Base-by-base conservation (phyloP, 768 basidiomycete species). In the Phylloporus scabripes region DNA sequence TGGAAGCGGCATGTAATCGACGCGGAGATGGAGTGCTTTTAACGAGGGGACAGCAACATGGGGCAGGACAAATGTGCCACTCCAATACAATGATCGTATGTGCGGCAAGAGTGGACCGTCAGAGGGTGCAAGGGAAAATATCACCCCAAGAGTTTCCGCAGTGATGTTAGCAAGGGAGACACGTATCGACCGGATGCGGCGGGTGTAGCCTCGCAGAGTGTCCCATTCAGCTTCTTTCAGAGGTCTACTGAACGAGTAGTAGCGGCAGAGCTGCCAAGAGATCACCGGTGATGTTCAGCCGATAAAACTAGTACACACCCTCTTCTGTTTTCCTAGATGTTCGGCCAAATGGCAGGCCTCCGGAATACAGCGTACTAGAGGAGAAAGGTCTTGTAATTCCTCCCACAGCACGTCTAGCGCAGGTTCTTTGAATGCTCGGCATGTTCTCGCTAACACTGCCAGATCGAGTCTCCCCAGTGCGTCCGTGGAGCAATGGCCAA, bases 101-200 rank as follows among this genome's bases (percentile, higher is more conserved):
- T 17, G 11, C 18, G 40, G 40, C 8, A 42, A 42, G n/a, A 26
- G 40, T 17, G 40, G 24, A 9, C n/a, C 24, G 17, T 10, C 24
- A 4, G 11, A 17, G 15, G 40, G n/a, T n/a, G 24, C 15, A 2
- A 14, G 6, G 7, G 14, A 23, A 26, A 42, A 17, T 17, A 42
- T 1, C n/a, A 2, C 2, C 24, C 14, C 10, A 3, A 28, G 9
- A 5, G 40, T 15, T 9, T 18, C 8, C 4, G 28, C 26, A 17
- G 4, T 2, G 15, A 28, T 0, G 3, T 4, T 3, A 1, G 3
- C 3, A 1, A 4, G 7, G n/a, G 1, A 2, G 8, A 0, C 9
- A 17, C 5, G 26, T n/a, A 42, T 28, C n/a, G 17, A 17, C 8
- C 40, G 21, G 40, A 42, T 9, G n/a, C 40, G 40, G 24, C 15